Evolutionary conservation across 805 yeast genomes (phyloP).

Genomic region (Grigorovia yakushimaensis): DNA sequence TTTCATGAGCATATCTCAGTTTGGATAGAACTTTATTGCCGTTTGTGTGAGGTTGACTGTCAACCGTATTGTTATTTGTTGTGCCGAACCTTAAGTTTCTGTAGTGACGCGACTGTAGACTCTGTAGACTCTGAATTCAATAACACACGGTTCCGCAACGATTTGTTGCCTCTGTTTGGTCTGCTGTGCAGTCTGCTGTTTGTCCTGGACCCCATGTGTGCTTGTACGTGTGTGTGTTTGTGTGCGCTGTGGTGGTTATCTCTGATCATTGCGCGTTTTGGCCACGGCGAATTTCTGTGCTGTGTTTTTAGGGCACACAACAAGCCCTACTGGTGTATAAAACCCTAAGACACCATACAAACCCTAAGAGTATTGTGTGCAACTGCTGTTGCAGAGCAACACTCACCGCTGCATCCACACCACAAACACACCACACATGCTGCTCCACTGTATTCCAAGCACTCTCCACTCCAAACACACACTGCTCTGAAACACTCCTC

Average conservation of each 20-base stretch:
- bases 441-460: too few relatives aligned
- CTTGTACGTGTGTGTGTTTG: not conserved
- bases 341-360: too few relatives aligned
- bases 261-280: too few relatives aligned
- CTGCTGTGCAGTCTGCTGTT: not conserved
- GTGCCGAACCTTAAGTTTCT: not conserved
- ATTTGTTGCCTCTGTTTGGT: not conserved
- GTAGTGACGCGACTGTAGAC: not conserved
- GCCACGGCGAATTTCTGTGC: too few relatives aligned
- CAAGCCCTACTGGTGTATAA: too few relatives aligned
- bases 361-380: too few relatives aligned
- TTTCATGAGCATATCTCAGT: not conserved
- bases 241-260: not conserved
- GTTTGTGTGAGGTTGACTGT: not conserved
- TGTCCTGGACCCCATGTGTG: not conserved
- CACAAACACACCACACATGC: too few relatives aligned
- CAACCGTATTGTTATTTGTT: not conserved
- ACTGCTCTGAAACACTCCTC: too few relatives aligned
- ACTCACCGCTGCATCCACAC: too few relatives aligned
- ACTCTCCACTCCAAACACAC: too few relatives aligned
- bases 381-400: too few relatives aligned
- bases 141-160: not conserved
- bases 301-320: too few relatives aligned
- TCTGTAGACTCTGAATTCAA: not conserved
- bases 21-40: not conserved